Conservation (phyloP, 768 basidiomycete species). For the Xerocomus spinulosus region DNA sequence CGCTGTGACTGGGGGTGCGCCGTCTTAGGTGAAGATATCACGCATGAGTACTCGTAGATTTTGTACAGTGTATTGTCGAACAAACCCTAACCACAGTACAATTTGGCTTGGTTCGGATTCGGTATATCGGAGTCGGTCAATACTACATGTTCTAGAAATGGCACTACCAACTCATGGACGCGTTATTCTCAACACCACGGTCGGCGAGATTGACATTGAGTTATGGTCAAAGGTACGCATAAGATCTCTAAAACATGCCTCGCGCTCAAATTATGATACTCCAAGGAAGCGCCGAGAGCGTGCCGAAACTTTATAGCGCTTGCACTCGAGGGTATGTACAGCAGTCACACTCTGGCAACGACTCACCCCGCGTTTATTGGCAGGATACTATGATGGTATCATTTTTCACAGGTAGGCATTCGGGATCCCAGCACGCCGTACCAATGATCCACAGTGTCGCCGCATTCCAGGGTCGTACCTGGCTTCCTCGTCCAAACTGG, state of each 20-base stretch:
- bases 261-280: background rate
- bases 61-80: no score
- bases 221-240: constrained; percentile 79
- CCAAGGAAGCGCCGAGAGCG: constrained; percentile 87
- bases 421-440: background rate
- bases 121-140: no score
- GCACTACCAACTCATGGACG: constrained; percentile 82
- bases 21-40: constrained; percentile 8
- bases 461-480: constrained; percentile 63
- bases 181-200: constrained; percentile 85
- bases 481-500: constrained; percentile 94
- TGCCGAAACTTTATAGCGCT: constrained; percentile 88
- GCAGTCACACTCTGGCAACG: background rate
- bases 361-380: constrained; percentile 5
- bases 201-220: constrained; percentile 84
- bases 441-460: background rate
- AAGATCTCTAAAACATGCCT: background rate
- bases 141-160: constrained; percentile 41
- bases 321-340: constrained; percentile 78
- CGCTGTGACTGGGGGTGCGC: constrained; percentile 15
- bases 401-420: constrained; percentile 81
- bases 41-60: background rate
- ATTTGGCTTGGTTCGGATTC: background rate
- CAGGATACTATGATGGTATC: constrained; percentile 94
- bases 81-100: constrained; percentile 22